Percentiles rank a stretch among this genome's conserved stretches.
Evolutionary conservation across 1,284 basidiomycete species (phyloP).

Genomic region (Neolentinus lepideus): DNA sequence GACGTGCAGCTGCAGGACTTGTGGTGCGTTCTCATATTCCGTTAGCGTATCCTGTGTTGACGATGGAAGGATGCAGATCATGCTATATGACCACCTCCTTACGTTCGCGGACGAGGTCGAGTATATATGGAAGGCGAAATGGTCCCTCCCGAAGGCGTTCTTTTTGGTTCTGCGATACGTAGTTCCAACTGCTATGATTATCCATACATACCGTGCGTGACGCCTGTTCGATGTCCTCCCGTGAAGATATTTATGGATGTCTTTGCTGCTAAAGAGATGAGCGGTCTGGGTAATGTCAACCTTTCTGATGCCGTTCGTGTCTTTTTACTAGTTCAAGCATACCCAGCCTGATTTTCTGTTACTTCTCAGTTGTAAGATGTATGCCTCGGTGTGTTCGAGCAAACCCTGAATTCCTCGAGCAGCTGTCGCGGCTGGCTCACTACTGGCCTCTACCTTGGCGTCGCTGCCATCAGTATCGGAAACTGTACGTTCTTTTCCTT

Average conservation of each 20-base stretch:
- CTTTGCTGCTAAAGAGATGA: background rate
- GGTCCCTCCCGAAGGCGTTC: conserved; percentile 10
- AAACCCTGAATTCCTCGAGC: background rate
- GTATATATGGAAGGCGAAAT: conserved; percentile 13
- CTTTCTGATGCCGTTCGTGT: conserved; percentile 5
- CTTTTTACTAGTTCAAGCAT: background rate
- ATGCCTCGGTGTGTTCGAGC: conserved; percentile 5
- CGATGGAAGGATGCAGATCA: background rate
- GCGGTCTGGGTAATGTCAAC: background rate
- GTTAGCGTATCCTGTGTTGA: background rate
- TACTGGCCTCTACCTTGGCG: conserved; percentile 22
- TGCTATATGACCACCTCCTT: conserved; percentile 18
- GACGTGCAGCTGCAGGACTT: background rate
- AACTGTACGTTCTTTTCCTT: conserved; percentile 26
- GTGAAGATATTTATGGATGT: background rate
- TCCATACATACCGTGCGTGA: background rate
- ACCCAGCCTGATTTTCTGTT: background rate
- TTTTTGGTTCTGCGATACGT: conserved; percentile 15
- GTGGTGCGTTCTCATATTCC: background rate
- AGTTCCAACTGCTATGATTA: conserved; percentile 4
- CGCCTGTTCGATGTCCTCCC: background rate
- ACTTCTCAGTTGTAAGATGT: background rate
- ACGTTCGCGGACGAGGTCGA: conserved; percentile 17
- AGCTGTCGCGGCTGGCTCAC: conserved; percentile 31
- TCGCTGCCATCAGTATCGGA: conserved; percentile 27